These are phyloP conservation scores for Ochromonadaceae sp. DNA, from an alignment of 352 stramenopile species.

Conservation along the genomic window DNA sequence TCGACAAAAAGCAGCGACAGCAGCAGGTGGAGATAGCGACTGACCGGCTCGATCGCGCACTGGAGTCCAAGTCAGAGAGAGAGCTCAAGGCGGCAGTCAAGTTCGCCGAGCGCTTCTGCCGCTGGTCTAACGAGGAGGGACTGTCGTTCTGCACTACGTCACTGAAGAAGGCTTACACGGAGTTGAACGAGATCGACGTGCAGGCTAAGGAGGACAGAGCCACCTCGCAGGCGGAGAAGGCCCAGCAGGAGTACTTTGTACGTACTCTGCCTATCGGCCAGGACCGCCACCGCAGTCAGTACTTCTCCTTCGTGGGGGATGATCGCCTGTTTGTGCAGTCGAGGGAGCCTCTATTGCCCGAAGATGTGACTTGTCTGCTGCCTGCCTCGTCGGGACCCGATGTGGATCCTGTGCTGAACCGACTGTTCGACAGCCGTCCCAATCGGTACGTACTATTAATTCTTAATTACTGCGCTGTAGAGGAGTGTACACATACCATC, in stretches of 20 bases:
- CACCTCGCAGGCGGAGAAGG: background rate
- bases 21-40: background rate
- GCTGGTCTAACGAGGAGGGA: background rate
- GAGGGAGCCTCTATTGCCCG: background rate
- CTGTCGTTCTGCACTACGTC: background rate
- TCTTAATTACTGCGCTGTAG: too few relatives aligned
- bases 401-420: background rate
- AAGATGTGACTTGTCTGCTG: background rate
- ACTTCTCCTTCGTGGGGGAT: background rate
- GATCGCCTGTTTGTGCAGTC: slow-evolving; percentile 5
- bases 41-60: background rate
- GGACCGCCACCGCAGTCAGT: background rate
- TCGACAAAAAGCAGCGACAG: background rate
- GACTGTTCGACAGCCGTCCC: background rate
- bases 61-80: background rate
- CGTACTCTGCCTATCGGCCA: background rate
- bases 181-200: background rate
- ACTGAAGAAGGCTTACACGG: background rate
- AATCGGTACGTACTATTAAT: too few relatives aligned
- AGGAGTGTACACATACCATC: too few relatives aligned
- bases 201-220: background rate
- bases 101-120: background rate
- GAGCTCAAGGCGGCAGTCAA: background rate
- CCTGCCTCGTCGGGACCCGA: background rate
- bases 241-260: background rate